These are phyloP conservation scores for Heterobasidion occidentale DNA, from an alignment of 1,284 basidiomycete species.

Conservation along the genomic window DNA sequence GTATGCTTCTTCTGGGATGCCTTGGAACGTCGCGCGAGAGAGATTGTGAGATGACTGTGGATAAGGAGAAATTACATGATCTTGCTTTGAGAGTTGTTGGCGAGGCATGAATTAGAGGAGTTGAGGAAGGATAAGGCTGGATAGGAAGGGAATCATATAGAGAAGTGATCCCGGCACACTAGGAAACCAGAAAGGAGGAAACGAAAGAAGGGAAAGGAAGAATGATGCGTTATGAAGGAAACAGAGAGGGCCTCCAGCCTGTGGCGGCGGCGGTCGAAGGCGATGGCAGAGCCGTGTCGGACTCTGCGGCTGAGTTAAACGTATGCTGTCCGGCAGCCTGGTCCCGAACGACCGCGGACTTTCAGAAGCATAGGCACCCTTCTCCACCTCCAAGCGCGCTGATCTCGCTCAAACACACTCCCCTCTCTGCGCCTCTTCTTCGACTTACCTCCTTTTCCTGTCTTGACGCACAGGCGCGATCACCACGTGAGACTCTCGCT, in stretches of 20 bases:
- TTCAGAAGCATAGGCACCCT: neutral
- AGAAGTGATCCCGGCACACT: neutral
- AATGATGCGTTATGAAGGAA: neutral
- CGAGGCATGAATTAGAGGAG: neutral
- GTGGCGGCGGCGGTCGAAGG: neutral
- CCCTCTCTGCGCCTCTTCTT: neutral
- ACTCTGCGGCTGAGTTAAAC: neutral
- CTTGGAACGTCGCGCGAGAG: neutral
- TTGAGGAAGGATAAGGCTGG: neutral
- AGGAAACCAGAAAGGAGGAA: neutral
- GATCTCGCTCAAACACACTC: neutral
- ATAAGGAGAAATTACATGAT: neutral
- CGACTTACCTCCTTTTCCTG: too few relatives aligned
- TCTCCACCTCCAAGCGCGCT: neutral
- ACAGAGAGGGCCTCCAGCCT: neutral
- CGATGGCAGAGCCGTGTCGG: neutral
- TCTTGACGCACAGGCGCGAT: too few relatives aligned
- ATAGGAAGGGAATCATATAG: neutral
- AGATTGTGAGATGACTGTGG: neutral
- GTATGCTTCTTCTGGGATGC: neutral
- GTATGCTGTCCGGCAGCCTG: neutral
- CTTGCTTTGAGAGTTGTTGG: neutral
- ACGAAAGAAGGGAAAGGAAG: neutral
- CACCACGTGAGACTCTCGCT: too few relatives aligned
- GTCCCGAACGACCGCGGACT: neutral